Conservation (phyloP, 805 yeast genomes). For the Metschnikowia hibisci region DNA sequence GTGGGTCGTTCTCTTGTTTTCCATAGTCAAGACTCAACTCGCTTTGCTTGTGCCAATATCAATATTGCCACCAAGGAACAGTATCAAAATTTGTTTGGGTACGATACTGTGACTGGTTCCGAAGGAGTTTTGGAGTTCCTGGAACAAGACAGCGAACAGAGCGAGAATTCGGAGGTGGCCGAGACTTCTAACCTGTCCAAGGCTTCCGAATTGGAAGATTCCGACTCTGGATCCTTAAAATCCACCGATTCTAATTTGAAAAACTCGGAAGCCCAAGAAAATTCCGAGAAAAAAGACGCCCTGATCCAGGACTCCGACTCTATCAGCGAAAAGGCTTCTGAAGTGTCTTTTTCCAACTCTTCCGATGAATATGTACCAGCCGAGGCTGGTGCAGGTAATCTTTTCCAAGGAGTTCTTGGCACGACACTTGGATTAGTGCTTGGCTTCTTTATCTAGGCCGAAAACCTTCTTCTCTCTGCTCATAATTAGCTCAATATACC, state of each 20-base stretch:
- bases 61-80: slow-evolving; percentile 17
- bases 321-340: background rate
- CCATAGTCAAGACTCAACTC: slow-evolving; percentile 12
- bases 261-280: background rate
- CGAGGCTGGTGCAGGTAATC: slow-evolving; percentile 8
- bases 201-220: background rate
- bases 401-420: slow-evolving; percentile 10
- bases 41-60: slow-evolving; percentile 19
- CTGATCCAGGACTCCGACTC: background rate
- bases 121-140: background rate
- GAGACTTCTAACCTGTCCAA: background rate
- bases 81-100: slow-evolving; percentile 9
- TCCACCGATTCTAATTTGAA: no score
- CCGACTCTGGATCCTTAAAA: no score
- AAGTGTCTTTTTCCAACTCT: slow-evolving; percentile 1
- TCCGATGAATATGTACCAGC: slow-evolving; percentile 7
- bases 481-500: background rate
- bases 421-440: slow-evolving; percentile 10
- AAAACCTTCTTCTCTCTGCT: background rate
- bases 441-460: slow-evolving; percentile 8
- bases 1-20: slow-evolving; percentile 47
- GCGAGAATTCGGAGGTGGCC: background rate
- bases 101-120: background rate
- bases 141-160: background rate
- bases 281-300: background rate